A percentile compares a stretch with the other conserved stretches of the same genome.
Evolutionary conservation across 2,329 filamentous ascomycete species (phyloP).

Genomic region (Claviceps monticola): DNA sequence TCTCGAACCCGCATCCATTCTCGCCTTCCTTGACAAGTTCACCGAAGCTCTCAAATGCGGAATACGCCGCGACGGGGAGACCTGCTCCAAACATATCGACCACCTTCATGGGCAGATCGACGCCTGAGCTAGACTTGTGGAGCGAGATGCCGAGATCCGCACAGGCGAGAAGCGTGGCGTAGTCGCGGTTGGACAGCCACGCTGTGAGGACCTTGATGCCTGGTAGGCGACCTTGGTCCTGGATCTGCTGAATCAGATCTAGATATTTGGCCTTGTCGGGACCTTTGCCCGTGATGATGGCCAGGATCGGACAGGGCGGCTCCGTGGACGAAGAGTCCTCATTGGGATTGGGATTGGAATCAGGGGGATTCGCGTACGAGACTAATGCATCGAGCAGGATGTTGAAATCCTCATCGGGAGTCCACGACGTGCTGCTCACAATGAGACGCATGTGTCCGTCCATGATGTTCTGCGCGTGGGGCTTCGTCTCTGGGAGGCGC

Average conservation of each 20-base stretch:
- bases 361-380: slow-evolving; percentile 45
- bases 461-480: slow-evolving; percentile 44
- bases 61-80: slow-evolving; percentile 78
- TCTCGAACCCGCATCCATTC: slow-evolving; percentile 78
- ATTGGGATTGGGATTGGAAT: slow-evolving; percentile 1
- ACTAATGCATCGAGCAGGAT: slow-evolving; percentile 74
- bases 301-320: slow-evolving; percentile 52
- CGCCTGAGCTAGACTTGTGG: slow-evolving; percentile 85
- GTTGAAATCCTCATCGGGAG: slow-evolving; percentile 87
- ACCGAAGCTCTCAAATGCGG: slow-evolving; percentile 71
- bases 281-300: slow-evolving; percentile 89
- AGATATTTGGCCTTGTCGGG: slow-evolving; percentile 71
- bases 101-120: slow-evolving; percentile 97
- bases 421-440: slow-evolving; percentile 95
- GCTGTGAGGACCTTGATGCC: slow-evolving; percentile 64
- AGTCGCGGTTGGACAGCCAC: slow-evolving; percentile 74
- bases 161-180: slow-evolving; percentile 68
- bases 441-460: slow-evolving; percentile 51
- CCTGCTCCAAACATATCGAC: slow-evolving; percentile 98
- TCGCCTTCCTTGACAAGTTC: slow-evolving; percentile 80
- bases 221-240: slow-evolving; percentile 46
- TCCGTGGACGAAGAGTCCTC: slow-evolving; percentile 24
- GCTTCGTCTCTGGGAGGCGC: slow-evolving; percentile 48
- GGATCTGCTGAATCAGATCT: slow-evolving; percentile 46
- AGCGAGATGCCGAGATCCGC: slow-evolving; percentile 85